These are phyloP conservation scores for Lachnellula occidentalis DNA, from an alignment of 2,329 filamentous ascomycete species.

Conservation along the genomic window DNA sequence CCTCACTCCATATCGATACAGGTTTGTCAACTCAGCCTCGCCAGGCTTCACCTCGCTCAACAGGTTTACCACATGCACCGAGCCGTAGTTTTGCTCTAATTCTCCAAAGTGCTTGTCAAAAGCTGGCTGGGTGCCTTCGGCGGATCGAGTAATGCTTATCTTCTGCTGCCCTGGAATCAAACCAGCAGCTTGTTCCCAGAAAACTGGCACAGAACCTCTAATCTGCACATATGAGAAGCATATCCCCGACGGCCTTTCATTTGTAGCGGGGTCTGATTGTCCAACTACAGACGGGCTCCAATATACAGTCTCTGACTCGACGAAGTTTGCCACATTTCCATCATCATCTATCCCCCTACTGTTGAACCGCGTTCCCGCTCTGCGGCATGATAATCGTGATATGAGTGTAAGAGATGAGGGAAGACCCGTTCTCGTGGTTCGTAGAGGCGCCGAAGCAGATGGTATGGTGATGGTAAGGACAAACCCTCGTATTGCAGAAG, in stretches of 20 bases:
- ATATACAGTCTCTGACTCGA: constrained; percentile 93
- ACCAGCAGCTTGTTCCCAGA: constrained; percentile 92
- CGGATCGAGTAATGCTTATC: constrained; percentile 81
- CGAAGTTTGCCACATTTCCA: constrained; percentile 95
- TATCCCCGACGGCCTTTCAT: constrained; percentile 43
- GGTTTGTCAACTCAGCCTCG: constrained; percentile 75
- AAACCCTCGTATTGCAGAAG: constrained; percentile 90
- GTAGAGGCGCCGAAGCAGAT: constrained; percentile 65
- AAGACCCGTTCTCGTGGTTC: constrained; percentile 59
- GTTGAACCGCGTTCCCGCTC: constrained; percentile 94
- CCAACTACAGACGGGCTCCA: constrained; percentile 60
- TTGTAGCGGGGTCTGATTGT: constrained; percentile 16
- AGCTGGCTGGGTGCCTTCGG: constrained; percentile 85
- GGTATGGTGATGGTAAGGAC: constrained; percentile 83
- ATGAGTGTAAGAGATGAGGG: constrained; percentile 85
- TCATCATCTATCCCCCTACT: constrained; percentile 97
- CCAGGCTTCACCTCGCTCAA: constrained; percentile 85
- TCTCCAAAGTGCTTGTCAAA: constrained; percentile 93
- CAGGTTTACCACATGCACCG: constrained; percentile 87
- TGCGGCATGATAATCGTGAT: constrained; percentile 81
- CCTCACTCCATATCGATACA: constrained; percentile 72
- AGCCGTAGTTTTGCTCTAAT: constrained; percentile 81
- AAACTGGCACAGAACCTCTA: constrained; percentile 87
- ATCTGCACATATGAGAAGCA: constrained; percentile 93
- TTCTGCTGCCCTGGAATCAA: constrained; percentile 91